phyloP scores from a whole-genome alignment of 176 grass and related monocot species.

The Olyra latifolia region DNA sequence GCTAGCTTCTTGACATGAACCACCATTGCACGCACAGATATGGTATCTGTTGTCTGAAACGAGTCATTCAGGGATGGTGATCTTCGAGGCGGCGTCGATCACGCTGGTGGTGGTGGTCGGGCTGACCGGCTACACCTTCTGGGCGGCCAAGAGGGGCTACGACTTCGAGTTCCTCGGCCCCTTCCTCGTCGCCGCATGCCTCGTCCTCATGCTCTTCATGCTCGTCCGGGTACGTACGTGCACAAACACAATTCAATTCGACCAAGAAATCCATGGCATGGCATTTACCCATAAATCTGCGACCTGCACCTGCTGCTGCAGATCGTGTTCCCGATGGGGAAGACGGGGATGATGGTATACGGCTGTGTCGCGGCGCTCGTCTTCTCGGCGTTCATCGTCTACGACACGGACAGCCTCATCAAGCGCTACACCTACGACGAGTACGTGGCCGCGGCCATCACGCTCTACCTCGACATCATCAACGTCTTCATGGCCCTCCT shows the following conservation, averaged over 20 bases:
- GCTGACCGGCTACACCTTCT: constrained; percentile 87
- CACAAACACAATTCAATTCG: too few species aligned
- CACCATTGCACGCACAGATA: background rate
- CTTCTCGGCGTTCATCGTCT: constrained; percentile 91
- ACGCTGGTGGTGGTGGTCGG: constrained; percentile 59
- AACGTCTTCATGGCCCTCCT: constrained; percentile 75
- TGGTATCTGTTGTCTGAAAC: too few species aligned
- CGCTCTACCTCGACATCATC: constrained; percentile 87
- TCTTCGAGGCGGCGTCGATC: constrained; percentile 62
- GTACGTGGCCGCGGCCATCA: constrained; percentile 69
- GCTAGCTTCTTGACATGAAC: background rate
- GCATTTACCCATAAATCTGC: too few species aligned
- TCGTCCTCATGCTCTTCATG: constrained; percentile 63
- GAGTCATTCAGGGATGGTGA: constrained; percentile 46
- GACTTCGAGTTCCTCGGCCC: constrained; percentile 92
- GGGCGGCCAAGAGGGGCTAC: constrained; percentile 67
- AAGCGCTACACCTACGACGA: constrained; percentile 85
- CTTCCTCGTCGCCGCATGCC: constrained; percentile 49
- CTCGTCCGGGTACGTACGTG: constrained; percentile 34
- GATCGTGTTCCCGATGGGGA: constrained; percentile 67
- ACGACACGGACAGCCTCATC: constrained; percentile 92
- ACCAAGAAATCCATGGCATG: too few species aligned
- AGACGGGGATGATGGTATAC: constrained; percentile 65
- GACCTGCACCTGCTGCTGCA: background rate
- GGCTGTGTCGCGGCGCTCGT: constrained; percentile 67